A percentile compares a stretch with the other conserved stretches of the same genome.
These are phyloP conservation scores for Xanthoceras sorbifolium DNA, from an alignment of 345 rosid genomes.

Conservation along the genomic window DNA sequence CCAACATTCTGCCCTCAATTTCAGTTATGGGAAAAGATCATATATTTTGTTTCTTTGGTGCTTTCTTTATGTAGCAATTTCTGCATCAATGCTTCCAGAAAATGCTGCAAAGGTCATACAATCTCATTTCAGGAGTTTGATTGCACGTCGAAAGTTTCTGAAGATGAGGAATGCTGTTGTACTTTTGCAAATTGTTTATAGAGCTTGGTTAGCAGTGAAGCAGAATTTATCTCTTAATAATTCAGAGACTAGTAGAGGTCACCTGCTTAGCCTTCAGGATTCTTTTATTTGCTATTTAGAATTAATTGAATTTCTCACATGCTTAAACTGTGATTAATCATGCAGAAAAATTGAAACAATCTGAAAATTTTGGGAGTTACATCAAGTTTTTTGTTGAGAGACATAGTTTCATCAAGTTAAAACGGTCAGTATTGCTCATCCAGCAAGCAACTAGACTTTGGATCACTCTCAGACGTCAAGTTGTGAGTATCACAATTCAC, in stretches of 20 bases:
- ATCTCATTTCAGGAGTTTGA: slow-evolving; percentile 51
- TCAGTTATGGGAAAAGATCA: background rate
- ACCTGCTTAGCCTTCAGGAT: slow-evolving; percentile 17
- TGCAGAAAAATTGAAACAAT: slow-evolving; percentile 40
- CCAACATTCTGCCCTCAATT: background rate
- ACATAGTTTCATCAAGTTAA: slow-evolving; percentile 46
- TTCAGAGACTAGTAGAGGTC: slow-evolving; percentile 26
- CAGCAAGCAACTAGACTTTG: slow-evolving; percentile 64
- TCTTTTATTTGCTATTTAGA: background rate
- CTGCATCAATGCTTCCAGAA: slow-evolving; percentile 39
- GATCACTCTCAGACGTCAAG: slow-evolving; percentile 32
- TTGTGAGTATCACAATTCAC: background rate
- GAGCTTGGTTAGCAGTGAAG: slow-evolving; percentile 59
- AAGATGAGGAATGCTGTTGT: slow-evolving; percentile 48
- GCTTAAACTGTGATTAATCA: slow-evolving; percentile 17
- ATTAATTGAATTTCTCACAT: background rate
- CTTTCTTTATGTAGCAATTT: slow-evolving; percentile 16
- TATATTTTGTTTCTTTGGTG: background rate
- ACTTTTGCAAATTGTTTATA: slow-evolving; percentile 54
- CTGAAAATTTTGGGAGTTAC: slow-evolving; percentile 35
- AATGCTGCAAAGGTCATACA: slow-evolving; percentile 69
- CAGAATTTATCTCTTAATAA: slow-evolving; percentile 28
- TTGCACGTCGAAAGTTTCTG: slow-evolving; percentile 42
- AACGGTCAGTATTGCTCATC: slow-evolving; percentile 47
- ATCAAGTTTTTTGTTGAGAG: slow-evolving; percentile 50